phyloP scores from a whole-genome alignment of 805 yeast species.

The Wickerhamomyces bovis region DNA sequence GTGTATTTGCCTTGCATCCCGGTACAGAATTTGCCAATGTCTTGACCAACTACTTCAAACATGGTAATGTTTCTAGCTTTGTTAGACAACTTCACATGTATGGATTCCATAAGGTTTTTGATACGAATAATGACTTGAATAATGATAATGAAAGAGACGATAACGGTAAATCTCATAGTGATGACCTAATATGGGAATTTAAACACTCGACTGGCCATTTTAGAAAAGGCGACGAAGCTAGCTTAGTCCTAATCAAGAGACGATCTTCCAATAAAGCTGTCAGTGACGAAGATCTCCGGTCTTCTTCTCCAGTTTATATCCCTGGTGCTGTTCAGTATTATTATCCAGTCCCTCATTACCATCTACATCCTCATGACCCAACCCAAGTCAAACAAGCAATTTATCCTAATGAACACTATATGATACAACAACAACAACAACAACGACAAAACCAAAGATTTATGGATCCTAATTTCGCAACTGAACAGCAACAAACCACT shows the following conservation, averaged over 20 bases:
- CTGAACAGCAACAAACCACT: constrained; percentile 3
- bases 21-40: constrained; percentile 56
- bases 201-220: constrained; percentile 69
- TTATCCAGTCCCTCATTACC: constrained; percentile 2
- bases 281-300: constrained; percentile 14
- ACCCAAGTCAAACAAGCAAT: not conserved
- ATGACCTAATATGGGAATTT: constrained; percentile 61
- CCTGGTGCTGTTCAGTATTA: constrained; percentile 2
- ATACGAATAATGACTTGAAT: constrained; percentile 13
- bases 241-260: constrained; percentile 61
- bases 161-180: constrained; percentile 5
- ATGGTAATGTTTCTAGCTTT: constrained; percentile 88
- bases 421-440: constrained; percentile 6
- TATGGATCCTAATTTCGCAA: not conserved
- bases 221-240: constrained; percentile 63
- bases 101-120: constrained; percentile 77
- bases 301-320: constrained; percentile 2
- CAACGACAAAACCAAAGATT: constrained; percentile 5
- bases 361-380: constrained; percentile 3
- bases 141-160: not conserved
- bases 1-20: constrained; percentile 60
- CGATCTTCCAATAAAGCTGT: constrained; percentile 29
- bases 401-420: constrained; percentile 1
- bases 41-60: constrained; percentile 77
- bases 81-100: constrained; percentile 95